phyloP scores from a whole-genome alignment of 1,284 basidiomycete genomes.

The Moesziomyces antarcticus region DNA sequence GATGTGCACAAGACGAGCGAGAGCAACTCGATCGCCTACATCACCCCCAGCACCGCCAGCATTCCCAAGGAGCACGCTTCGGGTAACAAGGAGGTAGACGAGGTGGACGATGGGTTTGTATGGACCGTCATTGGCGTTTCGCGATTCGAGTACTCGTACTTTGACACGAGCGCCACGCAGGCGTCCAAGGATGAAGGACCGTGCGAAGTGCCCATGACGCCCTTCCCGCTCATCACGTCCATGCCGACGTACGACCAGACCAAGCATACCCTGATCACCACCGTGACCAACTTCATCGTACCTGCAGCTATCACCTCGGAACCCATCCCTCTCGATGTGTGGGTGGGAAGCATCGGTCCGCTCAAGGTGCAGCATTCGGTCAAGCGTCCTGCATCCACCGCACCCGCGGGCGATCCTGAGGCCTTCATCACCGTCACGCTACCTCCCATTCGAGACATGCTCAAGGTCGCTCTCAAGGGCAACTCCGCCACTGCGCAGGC shows the following conservation, averaged over 20 bases:
- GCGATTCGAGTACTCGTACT: constrained; percentile 93
- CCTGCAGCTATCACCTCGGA: constrained; percentile 70
- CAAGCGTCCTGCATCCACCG: constrained; percentile 14
- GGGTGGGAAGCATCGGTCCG: constrained; percentile 87
- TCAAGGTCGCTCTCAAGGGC: constrained; percentile 22
- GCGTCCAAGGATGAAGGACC: constrained; percentile 77
- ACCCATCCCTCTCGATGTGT: constrained; percentile 79
- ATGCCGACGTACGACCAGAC: constrained; percentile 79
- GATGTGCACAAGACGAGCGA: constrained; percentile 75
- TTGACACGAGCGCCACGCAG: constrained; percentile 84
- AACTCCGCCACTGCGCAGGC: background rate
- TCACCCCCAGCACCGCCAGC: constrained; percentile 78
- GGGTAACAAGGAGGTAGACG: constrained; percentile 76
- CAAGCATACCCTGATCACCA: constrained; percentile 81
- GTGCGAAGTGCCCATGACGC: constrained; percentile 73
- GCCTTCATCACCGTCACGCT: constrained; percentile 48
- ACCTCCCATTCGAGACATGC: constrained; percentile 42
- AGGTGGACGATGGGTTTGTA: constrained; percentile 91
- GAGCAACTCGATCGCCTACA: constrained; percentile 78
- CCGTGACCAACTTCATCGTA: constrained; percentile 70
- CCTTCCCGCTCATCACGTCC: constrained; percentile 86
- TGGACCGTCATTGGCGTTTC: constrained; percentile 96
- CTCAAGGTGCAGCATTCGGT: constrained; percentile 47
- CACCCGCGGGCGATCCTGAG: constrained; percentile 26
- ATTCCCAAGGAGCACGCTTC: constrained; percentile 78